Base-by-base conservation (phyloP, 306 rosid species). In the Prosopis cineraria region DNA sequence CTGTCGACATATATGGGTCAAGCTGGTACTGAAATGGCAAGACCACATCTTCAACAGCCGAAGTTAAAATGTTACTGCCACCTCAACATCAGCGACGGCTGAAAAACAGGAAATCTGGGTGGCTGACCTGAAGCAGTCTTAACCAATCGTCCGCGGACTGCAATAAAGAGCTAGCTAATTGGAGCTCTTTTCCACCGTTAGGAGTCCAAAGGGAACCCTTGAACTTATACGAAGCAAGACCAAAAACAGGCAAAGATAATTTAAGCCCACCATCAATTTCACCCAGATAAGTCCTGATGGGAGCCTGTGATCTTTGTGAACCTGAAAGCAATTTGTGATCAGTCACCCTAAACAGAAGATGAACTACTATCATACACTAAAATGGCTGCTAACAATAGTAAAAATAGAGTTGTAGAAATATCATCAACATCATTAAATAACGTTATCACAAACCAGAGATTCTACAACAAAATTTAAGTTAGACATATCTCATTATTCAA, bases 211-310 rank as follows among this genome's bases (percentile, higher is more conserved):
- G 70, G 25, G 96, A 78, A 62, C 94, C 97, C 86, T 82, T 94
- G 83, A 94, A 90, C 87, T 94, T 94, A 87, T 94, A 91, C 43
- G 97, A 89, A 40, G 98, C 96, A 77, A 94, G 90, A 78, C 98
- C 98, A 82, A 90, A 90, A 68, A 82, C 94, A 31, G 90, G 97
- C 45, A 94, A 86, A 7, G 86, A 81, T 82, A 91, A 81, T 79
- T 74, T 90, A 30, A 88, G 82, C 68, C 47, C 70, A 81, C 85
- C 81, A 43, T 85, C 89, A 25, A 72, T 67, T 76, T 81, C 93
- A 2, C 81, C 72, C 3, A 82, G 75, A 83, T 70, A 56, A 19
- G 87, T 77, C 75, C 81, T 52, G 25, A 82, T 33, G 24, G 94
- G 86, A 73, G 85, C 77, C 56, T 44, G 87, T 36, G 72, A 70